A percentile compares a stretch with the other conserved stretches of the same genome.
Evolutionary conservation across 2,329 filamentous ascomycete species (phyloP).

Genomic region (Aspergillus ochraceus): DNA sequence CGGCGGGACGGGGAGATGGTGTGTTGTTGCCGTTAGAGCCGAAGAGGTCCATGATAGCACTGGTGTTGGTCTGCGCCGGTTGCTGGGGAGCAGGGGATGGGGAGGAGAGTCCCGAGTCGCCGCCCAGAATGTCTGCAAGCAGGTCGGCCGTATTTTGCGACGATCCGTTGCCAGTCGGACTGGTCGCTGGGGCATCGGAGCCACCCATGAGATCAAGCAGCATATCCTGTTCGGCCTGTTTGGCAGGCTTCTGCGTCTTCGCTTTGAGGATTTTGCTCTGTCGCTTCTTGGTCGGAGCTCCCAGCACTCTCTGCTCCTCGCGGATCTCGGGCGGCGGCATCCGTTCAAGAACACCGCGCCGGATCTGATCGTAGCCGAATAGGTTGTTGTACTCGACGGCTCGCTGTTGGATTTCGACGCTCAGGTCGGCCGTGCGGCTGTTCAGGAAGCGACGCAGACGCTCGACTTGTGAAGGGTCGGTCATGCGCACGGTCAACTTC

Average conservation of each 20-base stretch:
- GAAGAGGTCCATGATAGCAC: slow-evolving; percentile 91
- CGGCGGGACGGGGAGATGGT: slow-evolving; percentile 50
- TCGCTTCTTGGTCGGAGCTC: slow-evolving; percentile 71
- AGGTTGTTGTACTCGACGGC: slow-evolving; percentile 94
- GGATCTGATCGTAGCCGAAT: slow-evolving; percentile 85
- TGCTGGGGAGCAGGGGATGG: slow-evolving; percentile 55
- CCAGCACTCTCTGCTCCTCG: slow-evolving; percentile 88
- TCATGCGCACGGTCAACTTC: slow-evolving; percentile 88
- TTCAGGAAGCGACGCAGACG: slow-evolving; percentile 77
- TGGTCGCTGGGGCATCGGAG: slow-evolving; percentile 62
- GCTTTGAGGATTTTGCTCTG: slow-evolving; percentile 64
- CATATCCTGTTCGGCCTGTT: slow-evolving; percentile 87
- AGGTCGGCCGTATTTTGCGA: slow-evolving; percentile 78
- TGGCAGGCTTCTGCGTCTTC: slow-evolving; percentile 71
- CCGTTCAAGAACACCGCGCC: slow-evolving; percentile 87
- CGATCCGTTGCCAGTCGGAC: slow-evolving; percentile 52
- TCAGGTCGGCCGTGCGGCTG: slow-evolving; percentile 78
- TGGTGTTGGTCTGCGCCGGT: slow-evolving; percentile 56
- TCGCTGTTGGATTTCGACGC: slow-evolving; percentile 93
- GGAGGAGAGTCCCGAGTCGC: slow-evolving; percentile 58
- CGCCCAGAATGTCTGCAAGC: slow-evolving; percentile 86
- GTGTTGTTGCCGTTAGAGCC: slow-evolving; percentile 42
- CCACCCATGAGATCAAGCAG: slow-evolving; percentile 91
- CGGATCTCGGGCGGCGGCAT: slow-evolving; percentile 98
- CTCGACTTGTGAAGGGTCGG: slow-evolving; percentile 81